phyloP scores from a whole-genome alignment of 495 filamentous ascomycete species.

The Extremus antarcticus region DNA sequence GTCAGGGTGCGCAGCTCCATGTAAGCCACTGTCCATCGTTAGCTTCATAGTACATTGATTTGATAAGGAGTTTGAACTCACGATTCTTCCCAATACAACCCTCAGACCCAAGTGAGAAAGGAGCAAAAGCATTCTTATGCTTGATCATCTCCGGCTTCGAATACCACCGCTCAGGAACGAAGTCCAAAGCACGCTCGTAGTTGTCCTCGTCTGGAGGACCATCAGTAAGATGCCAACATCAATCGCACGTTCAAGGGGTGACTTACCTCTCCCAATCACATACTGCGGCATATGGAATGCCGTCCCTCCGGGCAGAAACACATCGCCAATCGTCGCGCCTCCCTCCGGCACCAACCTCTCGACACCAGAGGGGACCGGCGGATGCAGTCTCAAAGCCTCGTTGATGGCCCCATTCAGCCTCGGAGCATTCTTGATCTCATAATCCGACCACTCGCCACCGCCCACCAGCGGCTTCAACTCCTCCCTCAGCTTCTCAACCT shows the following conservation, averaged over 20 bases:
- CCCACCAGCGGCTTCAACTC: slow-evolving; percentile 7
- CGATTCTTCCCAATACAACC: slow-evolving; percentile 40
- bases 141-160: slow-evolving; percentile 34
- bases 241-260: background rate
- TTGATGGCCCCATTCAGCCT: slow-evolving; percentile 41
- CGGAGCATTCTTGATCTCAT: slow-evolving; percentile 9
- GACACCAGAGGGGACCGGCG: slow-evolving; percentile 37
- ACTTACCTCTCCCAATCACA: slow-evolving; percentile 34
- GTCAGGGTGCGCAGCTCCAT: slow-evolving; percentile 39
- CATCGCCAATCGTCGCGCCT: slow-evolving; percentile 37
- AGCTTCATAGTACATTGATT: too few species aligned
- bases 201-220: slow-evolving; percentile 19
- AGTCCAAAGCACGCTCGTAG: slow-evolving; percentile 33
- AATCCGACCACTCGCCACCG: slow-evolving; percentile 2
- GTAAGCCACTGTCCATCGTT: slow-evolving; percentile 30
- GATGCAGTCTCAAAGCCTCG: slow-evolving; percentile 46
- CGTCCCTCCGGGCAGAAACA: slow-evolving; percentile 35
- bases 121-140: slow-evolving; percentile 39
- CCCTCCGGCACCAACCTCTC: slow-evolving; percentile 34
- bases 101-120: slow-evolving; percentile 37
- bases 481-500: slow-evolving; percentile 10
- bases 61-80: too few species aligned
- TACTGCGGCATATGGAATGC: slow-evolving; percentile 37
- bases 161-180: slow-evolving; percentile 48
- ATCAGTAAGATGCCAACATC: background rate